Evolutionary conservation across 2,329 filamentous ascomycete genomes (phyloP).

Genomic region (Chrysoporthe cubensis): DNA sequence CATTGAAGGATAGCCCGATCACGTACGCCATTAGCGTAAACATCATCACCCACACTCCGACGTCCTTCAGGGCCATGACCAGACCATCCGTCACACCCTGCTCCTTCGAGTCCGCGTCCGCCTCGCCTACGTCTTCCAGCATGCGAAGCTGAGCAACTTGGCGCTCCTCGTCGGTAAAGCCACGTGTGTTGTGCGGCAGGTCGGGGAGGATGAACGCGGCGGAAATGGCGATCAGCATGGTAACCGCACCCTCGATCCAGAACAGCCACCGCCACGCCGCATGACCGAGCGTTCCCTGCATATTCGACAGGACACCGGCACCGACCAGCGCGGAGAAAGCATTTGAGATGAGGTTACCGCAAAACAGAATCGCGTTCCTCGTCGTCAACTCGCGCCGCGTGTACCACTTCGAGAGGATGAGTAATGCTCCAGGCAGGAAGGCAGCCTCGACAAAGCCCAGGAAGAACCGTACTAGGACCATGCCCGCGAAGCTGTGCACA

Average conservation of each 20-base stretch:
- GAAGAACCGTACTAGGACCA: conserved; percentile 62
- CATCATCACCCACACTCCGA: conserved; percentile 68
- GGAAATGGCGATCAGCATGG: conserved; percentile 52
- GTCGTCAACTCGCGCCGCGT: conserved; percentile 60
- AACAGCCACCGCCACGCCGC: conserved; percentile 66
- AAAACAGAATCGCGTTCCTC: conserved; percentile 62
- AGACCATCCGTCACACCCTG: conserved; percentile 57
- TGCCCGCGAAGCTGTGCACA: conserved; percentile 54
- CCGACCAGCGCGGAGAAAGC: conserved; percentile 63
- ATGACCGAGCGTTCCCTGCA: conserved; percentile 58
- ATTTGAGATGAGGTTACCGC: conserved; percentile 62
- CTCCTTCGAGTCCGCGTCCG: conserved; percentile 54
- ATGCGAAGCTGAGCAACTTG: conserved; percentile 59
- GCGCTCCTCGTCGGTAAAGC: conserved; percentile 63
- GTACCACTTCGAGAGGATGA: conserved; percentile 70
- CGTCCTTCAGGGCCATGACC: conserved; percentile 62
- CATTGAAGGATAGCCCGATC: conserved; percentile 61
- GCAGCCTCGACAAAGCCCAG: conserved; percentile 67
- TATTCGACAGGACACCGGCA: conserved; percentile 61
- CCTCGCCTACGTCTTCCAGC: conserved; percentile 61
- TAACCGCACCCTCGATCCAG: conserved; percentile 60
- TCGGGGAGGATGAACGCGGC: conserved; percentile 57
- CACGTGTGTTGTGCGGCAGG: conserved; percentile 58
- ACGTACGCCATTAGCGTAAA: conserved; percentile 65
- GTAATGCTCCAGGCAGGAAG: conserved; percentile 65